Conservation (phyloP, 441 rosid genomes). For the Mallotus japonicus region DNA sequence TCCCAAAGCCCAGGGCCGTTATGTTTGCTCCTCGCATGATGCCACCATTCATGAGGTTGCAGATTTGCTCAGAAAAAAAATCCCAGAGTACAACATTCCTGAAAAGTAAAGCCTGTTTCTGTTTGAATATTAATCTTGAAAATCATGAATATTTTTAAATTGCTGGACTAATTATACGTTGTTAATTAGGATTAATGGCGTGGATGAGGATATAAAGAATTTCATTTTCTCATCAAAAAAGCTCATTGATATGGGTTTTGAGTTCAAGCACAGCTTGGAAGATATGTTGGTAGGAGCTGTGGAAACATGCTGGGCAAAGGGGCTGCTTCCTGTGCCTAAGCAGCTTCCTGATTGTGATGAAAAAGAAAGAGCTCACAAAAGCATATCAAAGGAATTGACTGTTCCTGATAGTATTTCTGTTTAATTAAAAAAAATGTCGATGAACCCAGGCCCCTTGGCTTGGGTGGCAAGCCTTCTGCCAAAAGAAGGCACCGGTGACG, state of each 20-base stretch:
- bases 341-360: background rate
- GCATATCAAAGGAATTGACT: background rate
- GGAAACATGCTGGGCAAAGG: slow-evolving; percentile 63
- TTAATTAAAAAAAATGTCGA: too few species aligned
- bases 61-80: slow-evolving; percentile 46
- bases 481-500: too few species aligned
- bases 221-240: slow-evolving; percentile 59
- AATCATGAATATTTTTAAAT: background rate
- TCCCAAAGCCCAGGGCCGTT: slow-evolving; percentile 70
- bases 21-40: slow-evolving; percentile 65
- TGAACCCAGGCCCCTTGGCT: too few species aligned
- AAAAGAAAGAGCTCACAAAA: background rate
- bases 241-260: slow-evolving; percentile 63
- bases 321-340: slow-evolving; percentile 41
- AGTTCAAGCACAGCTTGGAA: slow-evolving; percentile 67
- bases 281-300: slow-evolving; percentile 69
- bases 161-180: background rate
- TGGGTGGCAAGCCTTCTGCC: too few species aligned
- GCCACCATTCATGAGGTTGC: slow-evolving; percentile 59
- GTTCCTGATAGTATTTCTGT: too few species aligned
- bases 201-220: slow-evolving; percentile 48
- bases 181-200: slow-evolving; percentile 49
- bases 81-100: slow-evolving; percentile 63
- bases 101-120: slow-evolving; percentile 39
- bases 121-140: background rate